Base-by-base conservation (phyloP, 2,329 filamentous ascomycete genomes). In the Fusarium redolens region DNA sequence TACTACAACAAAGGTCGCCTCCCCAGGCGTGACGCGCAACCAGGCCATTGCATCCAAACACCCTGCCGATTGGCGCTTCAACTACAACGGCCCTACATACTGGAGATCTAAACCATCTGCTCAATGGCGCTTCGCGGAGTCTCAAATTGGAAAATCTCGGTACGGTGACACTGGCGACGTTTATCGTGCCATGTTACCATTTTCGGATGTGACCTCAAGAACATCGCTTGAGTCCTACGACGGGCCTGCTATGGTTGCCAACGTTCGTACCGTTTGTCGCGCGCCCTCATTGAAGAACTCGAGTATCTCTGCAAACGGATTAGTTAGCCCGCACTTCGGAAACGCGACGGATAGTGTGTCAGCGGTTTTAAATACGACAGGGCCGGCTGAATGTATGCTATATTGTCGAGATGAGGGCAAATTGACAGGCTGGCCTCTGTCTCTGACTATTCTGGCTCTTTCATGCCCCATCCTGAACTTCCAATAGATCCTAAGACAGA, bases 101-200 rank as follows among this genome's bases (percentile, higher is more conserved):
- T 62, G 63, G 58, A 41, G 22, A 4, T 59, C 50, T 1, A 54
- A 35, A 10, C 67, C 59, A n/a, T 33, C 43, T 5, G 59, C 63
- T 1, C 43, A 60, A n/a, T 69, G 63, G 67, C 58, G 63, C 38
- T 69, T 69, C 17, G 44, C 54, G 7, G 63, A 69, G 31, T 30
- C 20, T 3, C 41, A 31, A 38, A 7, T 25, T 11, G 30, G 18
- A 1, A 4, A 15, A 3, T 20, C 20, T 2, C 17, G 20, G 9
- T 31, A 18, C 15, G 48, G 44, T 7, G 31, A 69, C 15, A 69
- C 66, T 1, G 66, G 62, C 1, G 57, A 66, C 33, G 25, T 40
- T 9, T 69, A 69, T n/a, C 47, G 66, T 6, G 66, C 62, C 1
- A n/a, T 66, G 20, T 17, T 69, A 4, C 66, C 62, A 4, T 57